Conservation (phyloP, 805 yeast species). For the Candida dajiaensis region DNA sequence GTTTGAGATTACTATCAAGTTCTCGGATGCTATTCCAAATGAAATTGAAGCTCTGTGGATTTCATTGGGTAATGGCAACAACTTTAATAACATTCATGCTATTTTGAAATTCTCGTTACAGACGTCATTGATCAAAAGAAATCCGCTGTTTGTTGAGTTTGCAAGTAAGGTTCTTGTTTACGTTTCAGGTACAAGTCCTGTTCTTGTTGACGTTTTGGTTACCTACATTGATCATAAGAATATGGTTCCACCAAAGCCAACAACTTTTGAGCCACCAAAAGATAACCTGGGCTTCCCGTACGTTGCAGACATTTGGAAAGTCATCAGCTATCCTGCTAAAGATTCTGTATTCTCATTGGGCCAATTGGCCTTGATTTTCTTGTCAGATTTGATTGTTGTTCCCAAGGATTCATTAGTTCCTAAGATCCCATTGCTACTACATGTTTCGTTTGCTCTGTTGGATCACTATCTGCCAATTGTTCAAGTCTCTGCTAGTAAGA, state of each 20-base stretch:
- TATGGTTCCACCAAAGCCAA: conserved; percentile 72
- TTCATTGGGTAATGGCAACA: conserved; percentile 76
- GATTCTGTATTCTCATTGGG: conserved; percentile 82
- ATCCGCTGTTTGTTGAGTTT: conserved; percentile 68
- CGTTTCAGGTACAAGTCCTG: conserved; percentile 52
- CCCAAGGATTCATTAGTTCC: conserved; percentile 57
- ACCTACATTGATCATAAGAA: conserved; percentile 73
- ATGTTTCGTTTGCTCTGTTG: conserved; percentile 69
- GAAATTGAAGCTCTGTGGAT: conserved; percentile 96
- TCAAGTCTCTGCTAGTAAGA: conserved; percentile 76
- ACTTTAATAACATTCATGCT: conserved; percentile 60
- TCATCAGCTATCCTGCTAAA: conserved; percentile 48
- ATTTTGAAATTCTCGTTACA: conserved; percentile 66
- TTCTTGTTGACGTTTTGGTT: conserved; percentile 56
- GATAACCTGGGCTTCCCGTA: conserved; percentile 53
- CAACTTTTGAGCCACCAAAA: conserved; percentile 25
- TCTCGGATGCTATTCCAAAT: conserved; percentile 66
- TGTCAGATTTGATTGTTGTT: conserved; percentile 72
- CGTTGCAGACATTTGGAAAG: conserved; percentile 61
- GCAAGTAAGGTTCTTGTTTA: conserved; percentile 80
- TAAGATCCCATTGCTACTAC: conserved; percentile 68
- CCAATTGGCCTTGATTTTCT: conserved; percentile 76
- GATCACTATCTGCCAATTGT: conserved; percentile 85
- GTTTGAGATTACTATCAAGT: conserved; percentile 78
- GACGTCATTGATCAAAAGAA: conserved; percentile 63